Evolutionary conservation across 139 green algal species (phyloP).

Genomic region (Tetraselmis striata): DNA sequence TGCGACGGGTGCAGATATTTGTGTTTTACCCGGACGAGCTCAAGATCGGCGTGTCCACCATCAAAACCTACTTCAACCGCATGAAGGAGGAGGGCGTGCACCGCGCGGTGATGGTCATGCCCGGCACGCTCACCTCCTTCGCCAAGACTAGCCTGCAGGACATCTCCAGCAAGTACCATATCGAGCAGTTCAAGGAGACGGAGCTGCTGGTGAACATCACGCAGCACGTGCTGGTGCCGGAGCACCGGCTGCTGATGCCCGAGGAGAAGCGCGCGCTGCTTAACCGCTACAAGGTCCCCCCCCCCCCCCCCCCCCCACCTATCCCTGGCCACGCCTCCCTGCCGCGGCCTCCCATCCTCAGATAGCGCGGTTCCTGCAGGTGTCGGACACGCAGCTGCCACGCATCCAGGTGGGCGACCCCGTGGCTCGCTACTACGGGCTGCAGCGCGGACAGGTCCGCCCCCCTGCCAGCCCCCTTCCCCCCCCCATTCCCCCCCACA

Average conservation of each 20-base stretch:
- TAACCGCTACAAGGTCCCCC: slow-evolving; percentile 83
- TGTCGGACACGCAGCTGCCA: slow-evolving; percentile 94
- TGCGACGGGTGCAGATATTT: slow-evolving; percentile 68
- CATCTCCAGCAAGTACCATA: slow-evolving; percentile 68
- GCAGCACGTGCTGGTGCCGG: slow-evolving; percentile 85
- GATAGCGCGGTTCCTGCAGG: no score
- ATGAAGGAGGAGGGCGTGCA: slow-evolving; percentile 83
- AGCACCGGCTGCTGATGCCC: slow-evolving; percentile 73
- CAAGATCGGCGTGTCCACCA: slow-evolving; percentile 94
- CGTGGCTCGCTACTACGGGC: slow-evolving; percentile 90
- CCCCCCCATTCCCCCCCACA: no score
- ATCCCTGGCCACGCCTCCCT: not conserved
- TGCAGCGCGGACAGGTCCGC: slow-evolving; percentile 56
- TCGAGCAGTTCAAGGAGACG: slow-evolving; percentile 83
- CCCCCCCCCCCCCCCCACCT: no score
- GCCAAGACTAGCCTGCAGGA: slow-evolving; percentile 60
- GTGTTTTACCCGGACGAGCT: slow-evolving; percentile 91
- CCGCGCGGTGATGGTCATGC: slow-evolving; percentile 83
- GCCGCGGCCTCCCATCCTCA: no score
- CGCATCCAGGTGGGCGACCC: slow-evolving; percentile 62
- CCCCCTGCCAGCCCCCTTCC: no score
- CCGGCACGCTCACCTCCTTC: slow-evolving; percentile 59
- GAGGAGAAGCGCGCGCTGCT: slow-evolving; percentile 89
- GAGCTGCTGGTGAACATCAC: slow-evolving; percentile 98
- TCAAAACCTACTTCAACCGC: slow-evolving; percentile 81